Conservation (phyloP, 2,329 filamentous ascomycete species). For the Pestalotiopsis sp. region DNA sequence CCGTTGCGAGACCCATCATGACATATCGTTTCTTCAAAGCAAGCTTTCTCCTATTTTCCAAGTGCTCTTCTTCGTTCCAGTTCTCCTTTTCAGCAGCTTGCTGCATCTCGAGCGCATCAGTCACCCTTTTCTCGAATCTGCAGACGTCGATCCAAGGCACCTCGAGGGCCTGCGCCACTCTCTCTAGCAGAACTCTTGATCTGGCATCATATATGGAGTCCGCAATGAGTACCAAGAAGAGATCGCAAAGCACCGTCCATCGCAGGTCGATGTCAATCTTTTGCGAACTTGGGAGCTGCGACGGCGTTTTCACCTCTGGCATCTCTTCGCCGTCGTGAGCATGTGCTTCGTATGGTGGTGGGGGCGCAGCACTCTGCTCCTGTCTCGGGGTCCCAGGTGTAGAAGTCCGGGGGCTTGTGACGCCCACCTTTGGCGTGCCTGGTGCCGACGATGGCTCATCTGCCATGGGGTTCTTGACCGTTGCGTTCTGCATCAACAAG, state of each 20-base stretch:
- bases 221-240: constrained; percentile 95
- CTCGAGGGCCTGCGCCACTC: constrained; percentile 77
- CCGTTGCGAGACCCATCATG: constrained; percentile 95
- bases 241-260: constrained; percentile 95
- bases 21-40: constrained; percentile 83
- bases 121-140: constrained; percentile 94
- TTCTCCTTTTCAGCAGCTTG: constrained; percentile 92
- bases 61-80: constrained; percentile 96
- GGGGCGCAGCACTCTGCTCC: constrained; percentile 51
- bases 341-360: constrained; percentile 64
- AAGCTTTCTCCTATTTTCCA: constrained; percentile 80
- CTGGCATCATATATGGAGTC: constrained; percentile 91
- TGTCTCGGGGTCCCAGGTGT: constrained; percentile 30
- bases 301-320: constrained; percentile 78
- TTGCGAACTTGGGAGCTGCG: constrained; percentile 76
- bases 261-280: constrained; percentile 94
- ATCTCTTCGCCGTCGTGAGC: constrained; percentile 69
- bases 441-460: constrained; percentile 22
- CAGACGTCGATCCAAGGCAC: constrained; percentile 93
- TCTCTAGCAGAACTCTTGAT: constrained; percentile 81
- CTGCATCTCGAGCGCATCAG: constrained; percentile 96
- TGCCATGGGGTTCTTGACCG: constrained; percentile 90
- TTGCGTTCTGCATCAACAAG: constrained; percentile 85
- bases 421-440: constrained; percentile 22
- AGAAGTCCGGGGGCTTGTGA: constrained; percentile 29